phyloP scores from a whole-genome alignment of 164 flowering plant species.

The Liriodendron chinense region DNA sequence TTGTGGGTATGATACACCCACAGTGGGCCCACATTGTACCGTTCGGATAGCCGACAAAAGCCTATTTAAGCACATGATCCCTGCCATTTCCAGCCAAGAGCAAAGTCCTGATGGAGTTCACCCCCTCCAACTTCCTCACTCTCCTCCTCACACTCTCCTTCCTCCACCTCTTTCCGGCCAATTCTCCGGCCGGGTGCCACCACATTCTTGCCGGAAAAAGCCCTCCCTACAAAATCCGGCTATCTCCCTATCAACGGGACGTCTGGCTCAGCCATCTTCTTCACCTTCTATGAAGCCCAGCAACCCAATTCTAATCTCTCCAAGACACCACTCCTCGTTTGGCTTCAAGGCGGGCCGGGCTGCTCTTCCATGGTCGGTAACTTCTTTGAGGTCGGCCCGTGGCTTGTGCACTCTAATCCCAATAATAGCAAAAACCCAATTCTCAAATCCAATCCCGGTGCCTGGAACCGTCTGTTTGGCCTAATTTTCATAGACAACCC shows the following conservation, averaged over 20 bases:
- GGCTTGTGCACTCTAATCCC: slow-evolving; percentile 32
- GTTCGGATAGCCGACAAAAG: too few relatives aligned
- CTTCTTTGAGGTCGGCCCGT: slow-evolving; percentile 77
- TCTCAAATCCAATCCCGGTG: slow-evolving; percentile 52
- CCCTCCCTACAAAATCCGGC: slow-evolving; percentile 71
- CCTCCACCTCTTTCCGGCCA: slow-evolving; percentile 7
- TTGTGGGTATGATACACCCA: too few relatives aligned
- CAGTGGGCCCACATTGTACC: too few relatives aligned
- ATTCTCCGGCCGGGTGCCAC: slow-evolving; percentile 9
- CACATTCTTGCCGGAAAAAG: slow-evolving; percentile 45
- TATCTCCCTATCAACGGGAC: slow-evolving; percentile 55
- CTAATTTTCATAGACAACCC: slow-evolving; percentile 73
- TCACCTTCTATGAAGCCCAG: slow-evolving; percentile 75
- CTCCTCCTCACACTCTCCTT: slow-evolving; percentile 18
- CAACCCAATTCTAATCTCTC: slow-evolving; percentile 34
- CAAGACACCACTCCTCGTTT: slow-evolving; percentile 64
- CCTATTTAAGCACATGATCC: too few relatives aligned
- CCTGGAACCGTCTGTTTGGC: slow-evolving; percentile 76
- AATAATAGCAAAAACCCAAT: slow-evolving; percentile 6
- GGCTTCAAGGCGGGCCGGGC: slow-evolving; percentile 96
- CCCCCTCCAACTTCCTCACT: too few relatives aligned
- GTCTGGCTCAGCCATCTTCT: slow-evolving; percentile 63
- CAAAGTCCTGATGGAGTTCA: neutral
- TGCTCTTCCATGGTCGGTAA: slow-evolving; percentile 83
- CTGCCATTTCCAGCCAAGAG: too few relatives aligned